Conservation (phyloP, 2,329 filamentous ascomycete species). For the Colletotrichum simmondsii region DNA sequence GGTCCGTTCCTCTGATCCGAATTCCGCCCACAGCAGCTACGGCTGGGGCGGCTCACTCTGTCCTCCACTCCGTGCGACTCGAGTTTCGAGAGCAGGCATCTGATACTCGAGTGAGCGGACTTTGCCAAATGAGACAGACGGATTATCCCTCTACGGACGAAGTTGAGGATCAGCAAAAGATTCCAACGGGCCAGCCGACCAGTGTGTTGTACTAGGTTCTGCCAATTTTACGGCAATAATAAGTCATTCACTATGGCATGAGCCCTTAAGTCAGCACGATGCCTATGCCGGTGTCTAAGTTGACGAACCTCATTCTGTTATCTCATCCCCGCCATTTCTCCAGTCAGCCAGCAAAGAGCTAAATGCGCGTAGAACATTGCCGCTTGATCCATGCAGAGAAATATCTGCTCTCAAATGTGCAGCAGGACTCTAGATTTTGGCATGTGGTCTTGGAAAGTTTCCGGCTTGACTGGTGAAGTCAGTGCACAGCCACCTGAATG, state of each 20-base stretch:
- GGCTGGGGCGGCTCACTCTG: not conserved
- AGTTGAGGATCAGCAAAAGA: not conserved
- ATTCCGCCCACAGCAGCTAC: not conserved
- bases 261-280: not conserved
- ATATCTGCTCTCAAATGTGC: slow-evolving; percentile 1
- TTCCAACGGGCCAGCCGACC: not conserved
- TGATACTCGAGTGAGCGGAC: not conserved
- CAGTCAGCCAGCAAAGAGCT: no score
- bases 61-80: not conserved
- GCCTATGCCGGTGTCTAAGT: not conserved
- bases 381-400: not conserved
- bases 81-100: not conserved
- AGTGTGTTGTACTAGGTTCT: not conserved
- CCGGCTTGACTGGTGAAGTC: not conserved
- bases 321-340: no score
- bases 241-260: not conserved
- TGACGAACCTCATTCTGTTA: not conserved
- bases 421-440: not conserved
- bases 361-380: not conserved
- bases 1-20: not conserved
- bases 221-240: not conserved
- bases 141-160: not conserved
- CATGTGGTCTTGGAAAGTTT: not conserved
- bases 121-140: not conserved
- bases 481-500: not conserved